Conservation (phyloP, 164 flowering plant species). For the Aristolochia fimbriata region DNA sequence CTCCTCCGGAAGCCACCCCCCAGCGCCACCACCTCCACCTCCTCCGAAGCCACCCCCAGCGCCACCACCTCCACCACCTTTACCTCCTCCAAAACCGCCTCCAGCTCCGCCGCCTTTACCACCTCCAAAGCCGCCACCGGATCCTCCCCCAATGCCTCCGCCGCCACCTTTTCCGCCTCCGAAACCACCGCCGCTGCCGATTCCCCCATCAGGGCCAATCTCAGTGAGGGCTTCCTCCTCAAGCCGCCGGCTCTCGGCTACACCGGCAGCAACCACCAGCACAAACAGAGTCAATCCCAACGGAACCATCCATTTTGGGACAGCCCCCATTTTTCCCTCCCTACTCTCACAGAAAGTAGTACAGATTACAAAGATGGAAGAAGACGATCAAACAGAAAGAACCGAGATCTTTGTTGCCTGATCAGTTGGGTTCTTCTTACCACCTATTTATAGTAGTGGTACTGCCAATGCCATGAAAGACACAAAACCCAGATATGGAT, state of each 20-base stretch:
- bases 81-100: background rate
- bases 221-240: background rate
- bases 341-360: too few species aligned
- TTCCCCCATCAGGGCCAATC: background rate
- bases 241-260: constrained; percentile 1
- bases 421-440: too few species aligned
- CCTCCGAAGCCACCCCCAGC: background rate
- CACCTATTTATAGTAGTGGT: too few species aligned
- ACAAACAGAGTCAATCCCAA: too few species aligned
- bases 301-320: too few species aligned
- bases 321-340: too few species aligned
- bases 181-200: background rate
- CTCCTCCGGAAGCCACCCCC: background rate
- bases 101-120: background rate
- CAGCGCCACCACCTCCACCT: background rate
- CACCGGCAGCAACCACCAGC: background rate
- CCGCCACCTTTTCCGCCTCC: background rate
- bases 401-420: too few species aligned
- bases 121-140: background rate
- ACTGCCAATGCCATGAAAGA: too few species aligned
- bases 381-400: too few species aligned
- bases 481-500: too few species aligned
- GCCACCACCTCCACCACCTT: background rate
- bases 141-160: background rate
- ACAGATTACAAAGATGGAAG: too few species aligned